Percentiles rank a stretch among this genome's conserved stretches.
phyloP scores from a whole-genome alignment of 768 basidiomycete species.

The Gyrodon lividus region DNA sequence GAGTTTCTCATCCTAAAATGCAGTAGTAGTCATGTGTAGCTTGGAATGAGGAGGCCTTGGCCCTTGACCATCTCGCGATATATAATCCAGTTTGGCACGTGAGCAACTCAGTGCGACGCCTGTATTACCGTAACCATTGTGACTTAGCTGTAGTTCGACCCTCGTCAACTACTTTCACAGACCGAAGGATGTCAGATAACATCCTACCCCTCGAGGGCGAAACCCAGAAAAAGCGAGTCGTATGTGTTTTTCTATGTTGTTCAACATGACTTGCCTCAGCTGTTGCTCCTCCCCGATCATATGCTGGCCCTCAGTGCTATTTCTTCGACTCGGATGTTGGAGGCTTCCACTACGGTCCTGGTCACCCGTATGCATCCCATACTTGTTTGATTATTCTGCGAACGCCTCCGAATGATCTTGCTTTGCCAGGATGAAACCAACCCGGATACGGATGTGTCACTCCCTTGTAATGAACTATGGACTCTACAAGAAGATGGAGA shows the following conservation, averaged over 20 bases:
- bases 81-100: slow-evolving; percentile 20
- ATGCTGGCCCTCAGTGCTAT: slow-evolving; percentile 68
- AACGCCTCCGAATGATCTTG: slow-evolving; percentile 1
- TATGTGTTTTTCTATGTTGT: slow-evolving; percentile 40
- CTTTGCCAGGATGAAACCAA: slow-evolving; percentile 84
- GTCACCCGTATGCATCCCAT: slow-evolving; percentile 71
- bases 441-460: slow-evolving; percentile 98
- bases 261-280: slow-evolving; percentile 4
- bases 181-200: slow-evolving; percentile 32
- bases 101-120: slow-evolving; percentile 15
- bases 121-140: neutral
- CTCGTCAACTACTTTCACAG: neutral
- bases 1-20: slow-evolving; percentile 5
- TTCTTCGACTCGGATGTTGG: slow-evolving; percentile 99
- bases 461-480: slow-evolving; percentile 99
- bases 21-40: neutral
- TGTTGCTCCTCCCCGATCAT: slow-evolving; percentile 1
- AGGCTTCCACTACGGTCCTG: slow-evolving; percentile 98
- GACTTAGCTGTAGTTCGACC: neutral
- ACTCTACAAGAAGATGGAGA: slow-evolving; percentile 99
- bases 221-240: slow-evolving; percentile 80
- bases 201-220: slow-evolving; percentile 73
- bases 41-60: too few species aligned
- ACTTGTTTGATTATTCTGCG: neutral
- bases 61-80: too few species aligned